Conservation (phyloP, 306 rosid species). For the Coriaria nepalensis region DNA sequence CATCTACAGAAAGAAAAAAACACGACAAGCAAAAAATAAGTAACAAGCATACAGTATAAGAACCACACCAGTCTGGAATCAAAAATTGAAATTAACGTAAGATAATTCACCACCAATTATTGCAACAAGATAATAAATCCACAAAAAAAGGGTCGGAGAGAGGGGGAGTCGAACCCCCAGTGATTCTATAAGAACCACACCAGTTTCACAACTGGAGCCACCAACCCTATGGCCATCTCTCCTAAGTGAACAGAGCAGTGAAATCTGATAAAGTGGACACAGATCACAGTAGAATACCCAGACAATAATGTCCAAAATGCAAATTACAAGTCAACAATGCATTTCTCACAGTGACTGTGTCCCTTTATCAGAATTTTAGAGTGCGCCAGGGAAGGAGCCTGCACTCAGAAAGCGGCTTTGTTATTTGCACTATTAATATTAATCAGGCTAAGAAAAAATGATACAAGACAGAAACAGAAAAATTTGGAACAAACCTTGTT, state of each 20-base stretch:
- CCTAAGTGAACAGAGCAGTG: background rate
- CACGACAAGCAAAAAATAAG: too few species aligned
- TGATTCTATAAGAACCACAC: constrained; percentile 14
- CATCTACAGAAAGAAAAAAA: constrained; percentile 7
- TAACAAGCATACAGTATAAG: too few species aligned
- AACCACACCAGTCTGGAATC: too few species aligned
- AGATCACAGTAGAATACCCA: background rate
- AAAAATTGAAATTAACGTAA: background rate
- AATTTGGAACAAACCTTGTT: background rate
- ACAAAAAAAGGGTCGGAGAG: constrained; percentile 7
- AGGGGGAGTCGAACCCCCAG: constrained; percentile 31
- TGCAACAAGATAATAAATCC: background rate
- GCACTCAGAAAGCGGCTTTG: too few species aligned
- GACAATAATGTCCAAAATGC: too few species aligned
- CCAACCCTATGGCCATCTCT: constrained; percentile 10
- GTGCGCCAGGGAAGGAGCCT: background rate
- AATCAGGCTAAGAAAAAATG: too few species aligned
- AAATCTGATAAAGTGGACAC: constrained; percentile 19
- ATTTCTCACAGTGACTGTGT: background rate
- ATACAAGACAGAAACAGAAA: too few species aligned
- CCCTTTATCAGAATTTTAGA: background rate
- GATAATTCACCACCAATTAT: background rate
- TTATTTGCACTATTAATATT: too few species aligned
- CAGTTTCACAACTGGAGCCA: constrained; percentile 2
- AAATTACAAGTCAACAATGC: background rate